Evolutionary conservation across 2,329 filamentous ascomycete genomes (phyloP), one percentile per base, ranked within the genome.

Genomic region (Ophiostoma triangulosporum): DNA sequence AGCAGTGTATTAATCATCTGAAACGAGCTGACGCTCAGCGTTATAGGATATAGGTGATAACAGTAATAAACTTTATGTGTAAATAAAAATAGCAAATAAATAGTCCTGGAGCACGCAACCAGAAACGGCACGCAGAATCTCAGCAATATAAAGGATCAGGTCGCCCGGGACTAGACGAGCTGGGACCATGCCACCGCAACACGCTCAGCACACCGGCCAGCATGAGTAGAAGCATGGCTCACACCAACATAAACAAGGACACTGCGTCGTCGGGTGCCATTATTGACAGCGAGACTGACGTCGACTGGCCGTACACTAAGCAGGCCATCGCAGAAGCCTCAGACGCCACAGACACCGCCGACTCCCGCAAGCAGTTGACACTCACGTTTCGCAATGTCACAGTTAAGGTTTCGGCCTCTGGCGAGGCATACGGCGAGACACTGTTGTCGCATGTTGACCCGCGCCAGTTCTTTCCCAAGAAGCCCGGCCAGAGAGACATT

Each of bases 401-500:
- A 0, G 53, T 58, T 12, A 52, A 43, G n/a, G 57, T 58, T 4
- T 27, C 45, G 38, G 57, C 57, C 5, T 53, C 53, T 8, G 55
- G 56, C 9, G 54, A 52, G 15, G 54, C 54, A 3, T 54, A 57
- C 1, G 57, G 57, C 26, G 55, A 55, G 27, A 58, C 57, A 9
- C 43, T 58, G 15, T 38, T 57, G 27, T 58, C 57, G 6, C n/a
- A 49, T 2, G 36, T 51, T 6, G 57, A 58, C 22, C 57, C 57
- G 17, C 51, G 57, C 1, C 52, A 50, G 20, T 1, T 53, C 7
- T 57, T 57, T 20, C 6, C 20, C 0, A 11, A 17, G 9, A 17
- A 73, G 43, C 69, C 73, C 59, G 73, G 69, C 48, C 77, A 78
- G 59, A 80, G 84, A 59, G 80, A 88, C 61, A 88, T 88, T 60